These are phyloP conservation scores for Immersiporthe knoxdaviesiana DNA, from an alignment of 2,329 filamentous ascomycete genomes.

Conservation along the genomic window DNA sequence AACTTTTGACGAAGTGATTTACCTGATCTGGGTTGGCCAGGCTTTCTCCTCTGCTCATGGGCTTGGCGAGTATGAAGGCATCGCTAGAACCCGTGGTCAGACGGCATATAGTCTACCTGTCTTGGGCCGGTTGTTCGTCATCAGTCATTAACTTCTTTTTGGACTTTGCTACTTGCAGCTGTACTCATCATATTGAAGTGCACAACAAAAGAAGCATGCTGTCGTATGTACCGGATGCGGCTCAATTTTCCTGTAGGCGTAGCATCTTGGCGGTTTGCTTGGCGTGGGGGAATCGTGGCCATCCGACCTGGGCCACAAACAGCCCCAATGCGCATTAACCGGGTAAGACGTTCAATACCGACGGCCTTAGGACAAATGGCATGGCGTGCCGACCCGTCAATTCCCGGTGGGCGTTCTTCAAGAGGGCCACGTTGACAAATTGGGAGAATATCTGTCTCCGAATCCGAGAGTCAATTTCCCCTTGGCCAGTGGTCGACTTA, in stretches of 20 bases:
- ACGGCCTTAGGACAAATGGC: background rate
- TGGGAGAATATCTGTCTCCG: background rate
- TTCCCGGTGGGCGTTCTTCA: background rate
- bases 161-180: too few relatives aligned
- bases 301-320: too few relatives aligned
- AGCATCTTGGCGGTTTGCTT: slow-evolving; percentile 6
- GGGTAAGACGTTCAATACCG: background rate
- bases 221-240: background rate
- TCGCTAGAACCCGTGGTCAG: too few relatives aligned
- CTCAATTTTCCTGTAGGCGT: background rate
- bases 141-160: too few relatives aligned
- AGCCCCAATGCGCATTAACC: background rate
- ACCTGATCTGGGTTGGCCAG: too few relatives aligned
- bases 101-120: too few relatives aligned
- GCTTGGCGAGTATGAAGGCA: too few relatives aligned
- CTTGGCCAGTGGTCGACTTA: background rate
- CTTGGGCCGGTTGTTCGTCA: too few relatives aligned
- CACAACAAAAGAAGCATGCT: background rate
- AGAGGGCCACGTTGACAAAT: background rate
- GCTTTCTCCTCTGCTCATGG: too few relatives aligned
- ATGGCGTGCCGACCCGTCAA: background rate
- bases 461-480: too few relatives aligned
- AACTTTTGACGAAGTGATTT: too few relatives aligned
- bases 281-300: background rate
- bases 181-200: background rate